Evolutionary conservation across 83 land plant genomes (phyloP).

Genomic region (Thuja plicata): DNA sequence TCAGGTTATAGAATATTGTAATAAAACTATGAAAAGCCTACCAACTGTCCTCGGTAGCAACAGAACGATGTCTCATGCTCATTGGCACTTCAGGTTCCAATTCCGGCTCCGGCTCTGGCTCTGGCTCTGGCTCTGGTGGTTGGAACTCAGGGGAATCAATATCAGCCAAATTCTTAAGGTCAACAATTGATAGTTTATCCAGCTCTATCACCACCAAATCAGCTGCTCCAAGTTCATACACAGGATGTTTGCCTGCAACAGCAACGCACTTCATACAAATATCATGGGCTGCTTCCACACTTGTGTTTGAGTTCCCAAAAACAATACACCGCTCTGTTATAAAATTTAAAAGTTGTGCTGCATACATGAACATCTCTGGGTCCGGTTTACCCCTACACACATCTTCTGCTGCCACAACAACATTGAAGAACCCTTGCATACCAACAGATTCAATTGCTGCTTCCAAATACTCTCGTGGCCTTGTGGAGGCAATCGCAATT

Average conservation of each 20-base stretch:
- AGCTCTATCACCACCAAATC: slow-evolving; percentile 79
- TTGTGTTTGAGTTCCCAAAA: slow-evolving; percentile 88
- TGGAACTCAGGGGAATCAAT: slow-evolving; percentile 75
- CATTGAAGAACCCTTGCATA: slow-evolving; percentile 63
- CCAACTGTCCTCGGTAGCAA: slow-evolving; percentile 42
- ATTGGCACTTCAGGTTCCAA: slow-evolving; percentile 62
- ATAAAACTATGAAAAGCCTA: slow-evolving; percentile 19
- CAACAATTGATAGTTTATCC: slow-evolving; percentile 78
- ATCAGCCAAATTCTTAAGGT: slow-evolving; percentile 90
- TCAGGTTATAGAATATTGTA: slow-evolving; percentile 22
- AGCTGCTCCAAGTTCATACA: slow-evolving; percentile 88
- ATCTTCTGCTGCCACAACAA: slow-evolving; percentile 85
- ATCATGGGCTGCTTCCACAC: slow-evolving; percentile 97
- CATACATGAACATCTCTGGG: slow-evolving; percentile 95
- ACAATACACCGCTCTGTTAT: slow-evolving; percentile 90
- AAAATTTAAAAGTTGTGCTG: slow-evolving; percentile 71
- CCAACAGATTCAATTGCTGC: slow-evolving; percentile 72
- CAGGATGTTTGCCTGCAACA: slow-evolving; percentile 88
- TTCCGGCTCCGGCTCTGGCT: slow-evolving; percentile 47
- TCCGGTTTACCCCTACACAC: slow-evolving; percentile 95
- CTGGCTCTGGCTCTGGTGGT: slow-evolving; percentile 22
- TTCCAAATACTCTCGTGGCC: slow-evolving; percentile 66
- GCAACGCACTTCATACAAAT: slow-evolving; percentile 94
- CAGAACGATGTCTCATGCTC: slow-evolving; percentile 24
- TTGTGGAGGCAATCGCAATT: slow-evolving; percentile 85